Evolutionary conservation across 2,329 filamentous ascomycete species (phyloP).

Genomic region (Ceratocystis albifundus): DNA sequence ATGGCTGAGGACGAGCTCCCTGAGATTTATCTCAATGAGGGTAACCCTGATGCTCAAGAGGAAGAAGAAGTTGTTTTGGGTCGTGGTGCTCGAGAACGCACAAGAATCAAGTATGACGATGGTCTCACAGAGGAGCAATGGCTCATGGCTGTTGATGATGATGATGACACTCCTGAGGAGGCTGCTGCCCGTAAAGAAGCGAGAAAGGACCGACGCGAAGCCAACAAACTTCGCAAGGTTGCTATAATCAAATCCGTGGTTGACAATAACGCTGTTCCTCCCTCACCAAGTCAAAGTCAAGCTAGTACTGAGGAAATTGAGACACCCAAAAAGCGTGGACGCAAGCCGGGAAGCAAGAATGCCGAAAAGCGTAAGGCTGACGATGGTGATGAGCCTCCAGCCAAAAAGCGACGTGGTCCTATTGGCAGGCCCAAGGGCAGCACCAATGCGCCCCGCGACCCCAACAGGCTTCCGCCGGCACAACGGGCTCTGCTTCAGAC

Average conservation of each 20-base stretch:
- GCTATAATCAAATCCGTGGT: slow-evolving; percentile 24
- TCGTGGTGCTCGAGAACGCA: slow-evolving; percentile 88
- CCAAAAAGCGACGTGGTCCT: slow-evolving; percentile 66
- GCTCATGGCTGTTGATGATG: slow-evolving; percentile 94
- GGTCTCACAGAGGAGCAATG: slow-evolving; percentile 97
- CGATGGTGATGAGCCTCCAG: slow-evolving; percentile 61
- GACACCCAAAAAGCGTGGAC: slow-evolving; percentile 69
- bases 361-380: slow-evolving; percentile 82
- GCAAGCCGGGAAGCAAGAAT: slow-evolving; percentile 57
- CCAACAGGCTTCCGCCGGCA: slow-evolving; percentile 46
- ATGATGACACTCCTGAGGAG: slow-evolving; percentile 87
- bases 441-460: slow-evolving; percentile 29
- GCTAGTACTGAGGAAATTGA: slow-evolving; percentile 64
- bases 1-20: slow-evolving; percentile 81
- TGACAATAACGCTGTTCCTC: slow-evolving; percentile 34
- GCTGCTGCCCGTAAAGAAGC: slow-evolving; percentile 84
- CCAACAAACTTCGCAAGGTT: slow-evolving; percentile 58
- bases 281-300: slow-evolving; percentile 63
- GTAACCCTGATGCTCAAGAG: slow-evolving; percentile 68
- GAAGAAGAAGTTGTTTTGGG: slow-evolving; percentile 63
- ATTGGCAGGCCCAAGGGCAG: slow-evolving; percentile 56
- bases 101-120: slow-evolving; percentile 89
- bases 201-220: slow-evolving; percentile 65
- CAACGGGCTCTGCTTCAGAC: slow-evolving; percentile 69
- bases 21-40: slow-evolving; percentile 85